Percentiles rank a stretch among this genome's conserved stretches.
Evolutionary conservation across 2,329 filamentous ascomycete genomes (phyloP).

Genomic region (Ceratocystis colombiana): DNA sequence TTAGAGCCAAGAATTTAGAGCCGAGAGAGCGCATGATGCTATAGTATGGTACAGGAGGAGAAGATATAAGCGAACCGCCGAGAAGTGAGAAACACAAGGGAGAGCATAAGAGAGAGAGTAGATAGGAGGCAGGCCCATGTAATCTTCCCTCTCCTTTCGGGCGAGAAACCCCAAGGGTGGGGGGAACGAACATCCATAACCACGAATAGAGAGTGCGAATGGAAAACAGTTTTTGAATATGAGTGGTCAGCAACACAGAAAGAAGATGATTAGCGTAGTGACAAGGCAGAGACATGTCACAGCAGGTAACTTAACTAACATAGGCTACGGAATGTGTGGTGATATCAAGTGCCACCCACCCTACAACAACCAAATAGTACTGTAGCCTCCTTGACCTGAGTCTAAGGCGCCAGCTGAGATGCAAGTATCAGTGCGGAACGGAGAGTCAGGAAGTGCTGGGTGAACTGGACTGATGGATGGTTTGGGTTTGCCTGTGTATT

Average conservation of each 20-base stretch:
- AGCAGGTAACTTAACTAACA: not conserved
- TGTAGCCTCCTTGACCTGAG: not conserved
- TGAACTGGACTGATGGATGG: not conserved
- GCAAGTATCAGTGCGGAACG: not conserved
- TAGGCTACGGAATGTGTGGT: not conserved
- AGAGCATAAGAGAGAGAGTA: not conserved
- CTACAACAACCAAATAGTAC: not conserved
- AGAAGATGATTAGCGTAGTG: not conserved
- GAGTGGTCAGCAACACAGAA: not conserved
- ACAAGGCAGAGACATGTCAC: not conserved
- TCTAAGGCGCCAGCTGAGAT: not conserved
- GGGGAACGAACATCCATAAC: no score
- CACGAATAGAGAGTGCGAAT: not conserved
- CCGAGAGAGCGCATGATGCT: no score
- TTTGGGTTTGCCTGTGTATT: not conserved
- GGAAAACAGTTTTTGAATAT: not conserved
- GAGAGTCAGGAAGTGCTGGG: not conserved
- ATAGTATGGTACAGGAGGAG: not conserved
- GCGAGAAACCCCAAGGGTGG: not conserved
- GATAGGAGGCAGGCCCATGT: not conserved
- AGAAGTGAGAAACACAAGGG: not conserved
- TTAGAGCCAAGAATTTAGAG: not conserved
- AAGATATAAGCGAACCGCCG: constrained; percentile 1
- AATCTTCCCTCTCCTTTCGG: not conserved
- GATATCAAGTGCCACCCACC: not conserved